Conservation (phyloP, 2,329 filamentous ascomycete species). For the Botryosphaeria dothidea region DNA sequence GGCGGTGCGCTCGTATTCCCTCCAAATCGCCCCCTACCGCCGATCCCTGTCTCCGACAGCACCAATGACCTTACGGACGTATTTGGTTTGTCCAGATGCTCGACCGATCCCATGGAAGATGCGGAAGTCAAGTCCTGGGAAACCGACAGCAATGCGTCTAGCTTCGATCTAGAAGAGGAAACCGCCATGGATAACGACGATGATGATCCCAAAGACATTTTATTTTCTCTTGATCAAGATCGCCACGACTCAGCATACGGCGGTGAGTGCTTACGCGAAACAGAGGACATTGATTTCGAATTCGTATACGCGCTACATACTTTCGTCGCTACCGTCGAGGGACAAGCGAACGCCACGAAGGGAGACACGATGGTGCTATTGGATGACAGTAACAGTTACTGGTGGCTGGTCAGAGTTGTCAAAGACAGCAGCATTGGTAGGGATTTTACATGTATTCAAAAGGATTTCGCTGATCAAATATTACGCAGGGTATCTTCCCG, state of each 20-base stretch:
- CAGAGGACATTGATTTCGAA: constrained; percentile 99
- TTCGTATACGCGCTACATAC: constrained; percentile 98
- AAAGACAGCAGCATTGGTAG: constrained; percentile 93
- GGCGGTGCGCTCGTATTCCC: constrained; percentile 7
- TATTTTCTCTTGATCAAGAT: constrained; percentile 57
- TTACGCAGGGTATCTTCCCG: constrained; percentile 80
- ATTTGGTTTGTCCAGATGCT: background rate
- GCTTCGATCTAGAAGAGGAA: constrained; percentile 32
- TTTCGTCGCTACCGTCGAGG: constrained; percentile 96
- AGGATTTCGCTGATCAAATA: background rate
- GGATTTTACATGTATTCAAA: constrained; percentile 26
- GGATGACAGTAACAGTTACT: constrained; percentile 99
- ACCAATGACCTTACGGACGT: background rate
- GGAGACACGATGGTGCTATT: constrained; percentile 98
- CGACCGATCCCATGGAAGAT: background rate
- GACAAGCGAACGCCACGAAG: constrained; percentile 96
- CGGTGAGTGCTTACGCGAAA: constrained; percentile 81
- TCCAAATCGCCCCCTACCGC: constrained; percentile 2
- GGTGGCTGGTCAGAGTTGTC: constrained; percentile 97
- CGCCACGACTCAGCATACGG: constrained; percentile 74
- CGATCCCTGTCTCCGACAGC: constrained; percentile 9
- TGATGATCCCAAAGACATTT: constrained; percentile 65
- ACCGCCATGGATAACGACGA: constrained; percentile 50
- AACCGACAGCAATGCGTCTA: constrained; percentile 40
- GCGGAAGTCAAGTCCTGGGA: constrained; percentile 27